These are phyloP conservation scores for Trichodelitschia bisporula DNA, from an alignment of 495 filamentous ascomycete species.

Conservation along the genomic window DNA sequence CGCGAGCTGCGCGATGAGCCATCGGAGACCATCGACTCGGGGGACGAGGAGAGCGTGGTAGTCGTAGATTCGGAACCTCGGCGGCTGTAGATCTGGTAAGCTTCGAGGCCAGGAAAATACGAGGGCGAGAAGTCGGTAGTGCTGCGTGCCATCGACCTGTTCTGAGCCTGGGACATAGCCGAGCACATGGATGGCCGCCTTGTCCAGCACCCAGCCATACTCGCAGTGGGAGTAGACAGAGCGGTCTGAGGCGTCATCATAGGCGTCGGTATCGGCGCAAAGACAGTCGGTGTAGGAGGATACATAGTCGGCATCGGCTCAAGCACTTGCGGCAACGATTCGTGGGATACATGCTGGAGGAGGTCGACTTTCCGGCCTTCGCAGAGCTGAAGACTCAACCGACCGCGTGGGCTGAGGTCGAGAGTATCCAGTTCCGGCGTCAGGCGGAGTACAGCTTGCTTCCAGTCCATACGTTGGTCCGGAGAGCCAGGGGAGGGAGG, in stretches of 20 bases:
- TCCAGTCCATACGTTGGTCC: no score
- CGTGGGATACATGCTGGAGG: slow-evolving; percentile 3
- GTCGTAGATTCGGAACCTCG: slow-evolving; percentile 38
- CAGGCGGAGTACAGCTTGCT: slow-evolving; percentile 46
- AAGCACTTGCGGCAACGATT: slow-evolving; percentile 13
- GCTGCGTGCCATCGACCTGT: slow-evolving; percentile 29
- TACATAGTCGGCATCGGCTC: slow-evolving; percentile 13
- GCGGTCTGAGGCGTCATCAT: slow-evolving; percentile 55
- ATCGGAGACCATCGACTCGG: slow-evolving; percentile 80
- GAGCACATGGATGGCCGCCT: slow-evolving; percentile 45
- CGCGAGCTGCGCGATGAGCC: slow-evolving; percentile 29
- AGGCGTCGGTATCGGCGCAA: slow-evolving; percentile 50
- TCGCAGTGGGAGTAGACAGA: slow-evolving; percentile 78
- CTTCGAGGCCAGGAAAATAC: slow-evolving; percentile 22
- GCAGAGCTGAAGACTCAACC: neutral
- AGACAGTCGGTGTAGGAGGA: slow-evolving; percentile 19
- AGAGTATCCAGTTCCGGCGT: slow-evolving; percentile 50
- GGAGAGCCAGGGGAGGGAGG: slow-evolving; percentile 25
- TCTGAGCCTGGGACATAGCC: slow-evolving; percentile 58
- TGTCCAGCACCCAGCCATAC: slow-evolving; percentile 25
- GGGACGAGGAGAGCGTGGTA: slow-evolving; percentile 55
- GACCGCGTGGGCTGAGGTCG: slow-evolving; percentile 12
- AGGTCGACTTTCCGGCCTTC: neutral
- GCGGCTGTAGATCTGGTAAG: slow-evolving; percentile 23
- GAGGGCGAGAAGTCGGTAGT: neutral